phyloP scores from a whole-genome alignment of 1,139 yeast species.

The Yamadazyma songkhlaensis region DNA sequence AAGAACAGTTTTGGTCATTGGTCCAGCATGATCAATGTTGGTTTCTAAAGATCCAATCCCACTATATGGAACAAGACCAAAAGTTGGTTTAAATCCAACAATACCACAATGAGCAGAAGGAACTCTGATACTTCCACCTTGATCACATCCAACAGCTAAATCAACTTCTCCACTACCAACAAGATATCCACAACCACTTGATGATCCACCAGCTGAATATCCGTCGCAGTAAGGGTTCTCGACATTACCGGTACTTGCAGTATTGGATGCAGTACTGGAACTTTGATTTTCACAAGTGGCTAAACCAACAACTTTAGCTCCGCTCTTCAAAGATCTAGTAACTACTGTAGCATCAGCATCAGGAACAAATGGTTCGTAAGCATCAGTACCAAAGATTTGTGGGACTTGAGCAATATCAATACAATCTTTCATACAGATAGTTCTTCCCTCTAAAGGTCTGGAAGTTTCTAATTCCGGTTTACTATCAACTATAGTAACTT shows the following conservation, averaged over 20 bases:
- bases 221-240: slow-evolving; percentile 15
- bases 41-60: slow-evolving; percentile 16
- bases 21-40: slow-evolving; percentile 16
- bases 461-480: slow-evolving; percentile 12
- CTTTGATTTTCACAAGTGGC: slow-evolving; percentile 36
- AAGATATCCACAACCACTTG: slow-evolving; percentile 15
- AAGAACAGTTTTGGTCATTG: slow-evolving; percentile 21
- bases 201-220: slow-evolving; percentile 15
- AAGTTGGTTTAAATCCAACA: slow-evolving; percentile 15
- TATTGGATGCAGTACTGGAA: slow-evolving; percentile 31
- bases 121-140: slow-evolving; percentile 15
- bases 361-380: slow-evolving; percentile 26
- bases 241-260: slow-evolving; percentile 24
- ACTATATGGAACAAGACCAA: slow-evolving; percentile 15
- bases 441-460: slow-evolving; percentile 23
- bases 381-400: slow-evolving; percentile 32
- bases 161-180: slow-evolving; percentile 14
- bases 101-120: slow-evolving; percentile 17
- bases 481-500: slow-evolving; percentile 29
- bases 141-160: slow-evolving; percentile 15
- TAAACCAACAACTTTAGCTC: slow-evolving; percentile 30
- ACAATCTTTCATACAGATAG: slow-evolving; percentile 32
- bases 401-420: slow-evolving; percentile 31
- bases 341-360: slow-evolving; percentile 34
- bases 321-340: slow-evolving; percentile 27